Conservation (phyloP, 805 yeast species). For the Brettanomyces sp. region DNA sequence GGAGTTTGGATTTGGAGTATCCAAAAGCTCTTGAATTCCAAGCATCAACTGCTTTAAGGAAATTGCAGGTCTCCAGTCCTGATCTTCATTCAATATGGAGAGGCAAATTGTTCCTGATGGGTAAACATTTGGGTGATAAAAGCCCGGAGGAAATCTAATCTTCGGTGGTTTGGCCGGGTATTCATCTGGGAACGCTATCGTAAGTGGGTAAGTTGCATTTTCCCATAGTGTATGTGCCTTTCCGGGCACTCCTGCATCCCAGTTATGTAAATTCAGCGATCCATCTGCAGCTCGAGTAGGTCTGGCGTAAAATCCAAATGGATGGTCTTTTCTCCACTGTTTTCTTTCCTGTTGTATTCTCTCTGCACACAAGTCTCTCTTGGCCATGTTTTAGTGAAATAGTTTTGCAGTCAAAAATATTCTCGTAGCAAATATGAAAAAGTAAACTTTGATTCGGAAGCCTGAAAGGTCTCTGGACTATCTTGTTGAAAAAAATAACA, state of each 20-base stretch:
- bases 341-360: conserved; percentile 92
- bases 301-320: conserved; percentile 93
- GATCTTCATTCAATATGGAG: conserved; percentile 85
- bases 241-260: conserved; percentile 98
- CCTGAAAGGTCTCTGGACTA: background rate
- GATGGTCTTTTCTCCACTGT: conserved; percentile 98
- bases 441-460: background rate
- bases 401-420: background rate
- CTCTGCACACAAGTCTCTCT: conserved; percentile 47
- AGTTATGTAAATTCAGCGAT: conserved; percentile 67
- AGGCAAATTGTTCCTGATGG: conserved; percentile 97
- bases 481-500: no score
- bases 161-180: conserved; percentile 97
- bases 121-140: conserved; percentile 95
- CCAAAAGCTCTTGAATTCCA: conserved; percentile 87
- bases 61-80: conserved; percentile 97
- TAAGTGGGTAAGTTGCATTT: conserved; percentile 79
- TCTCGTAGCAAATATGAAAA: background rate
- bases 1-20: conserved; percentile 85
- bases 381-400: conserved; percentile 9
- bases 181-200: conserved; percentile 77
- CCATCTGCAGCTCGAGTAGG: conserved; percentile 81
- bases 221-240: conserved; percentile 81
- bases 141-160: conserved; percentile 78
- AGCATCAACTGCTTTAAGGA: conserved; percentile 80